Evolutionary conservation across 345 rosid genomes (phyloP).

Genomic region (Eucalyptus coolabah): DNA sequence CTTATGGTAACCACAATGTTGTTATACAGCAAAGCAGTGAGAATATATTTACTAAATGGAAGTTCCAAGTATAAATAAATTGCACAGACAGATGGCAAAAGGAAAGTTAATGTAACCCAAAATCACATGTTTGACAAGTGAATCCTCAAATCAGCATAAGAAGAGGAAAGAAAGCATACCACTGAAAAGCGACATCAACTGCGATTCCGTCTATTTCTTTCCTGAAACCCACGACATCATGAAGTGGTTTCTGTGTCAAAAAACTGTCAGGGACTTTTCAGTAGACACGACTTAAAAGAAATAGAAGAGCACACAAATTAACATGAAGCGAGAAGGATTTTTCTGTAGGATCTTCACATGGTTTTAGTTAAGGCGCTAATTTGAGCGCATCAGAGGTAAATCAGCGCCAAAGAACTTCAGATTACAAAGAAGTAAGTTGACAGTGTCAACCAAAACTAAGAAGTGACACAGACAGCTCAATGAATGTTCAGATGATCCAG

Average conservation of each 20-base stretch:
- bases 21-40: not conserved
- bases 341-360: not conserved
- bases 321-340: not conserved
- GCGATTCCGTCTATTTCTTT: slow-evolving; percentile 56
- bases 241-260: slow-evolving; percentile 64
- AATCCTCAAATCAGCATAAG: not conserved
- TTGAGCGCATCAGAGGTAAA: not conserved
- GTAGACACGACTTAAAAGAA: not conserved
- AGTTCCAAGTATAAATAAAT: not conserved
- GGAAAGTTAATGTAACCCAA: not conserved
- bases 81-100: not conserved
- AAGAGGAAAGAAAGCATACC: slow-evolving; percentile 33
- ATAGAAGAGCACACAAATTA: not conserved
- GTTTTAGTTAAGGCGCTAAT: not conserved
- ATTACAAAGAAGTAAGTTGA: not conserved
- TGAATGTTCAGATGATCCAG: not conserved
- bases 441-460: not conserved
- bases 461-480: not conserved
- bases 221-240: slow-evolving; percentile 75
- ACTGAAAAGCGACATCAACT: slow-evolving; percentile 78
- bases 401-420: not conserved
- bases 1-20: not conserved
- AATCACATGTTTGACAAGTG: not conserved
- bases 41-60: not conserved
- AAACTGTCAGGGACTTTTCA: slow-evolving; percentile 11